Evolutionary conservation across 116 monocot genomes (phyloP).

Genomic region (Zostera marina): DNA sequence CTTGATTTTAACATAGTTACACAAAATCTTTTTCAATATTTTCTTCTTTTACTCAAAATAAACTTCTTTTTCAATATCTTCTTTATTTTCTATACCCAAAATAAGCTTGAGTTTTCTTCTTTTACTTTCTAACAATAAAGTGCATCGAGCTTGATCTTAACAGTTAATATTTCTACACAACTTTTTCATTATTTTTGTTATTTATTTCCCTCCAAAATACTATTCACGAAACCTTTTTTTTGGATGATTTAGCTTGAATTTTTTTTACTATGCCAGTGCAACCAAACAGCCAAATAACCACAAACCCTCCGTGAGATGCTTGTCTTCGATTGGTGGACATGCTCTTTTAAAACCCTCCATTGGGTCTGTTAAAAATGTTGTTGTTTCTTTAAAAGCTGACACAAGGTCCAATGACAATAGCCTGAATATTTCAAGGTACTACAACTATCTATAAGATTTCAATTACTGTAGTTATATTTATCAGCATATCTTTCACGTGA

Average conservation of each 20-base stretch:
- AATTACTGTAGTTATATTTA: background rate
- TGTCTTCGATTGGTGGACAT: background rate
- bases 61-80: too few relatives aligned
- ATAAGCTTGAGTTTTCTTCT: too few relatives aligned
- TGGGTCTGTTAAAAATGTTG: constrained; percentile 6
- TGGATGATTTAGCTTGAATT: background rate
- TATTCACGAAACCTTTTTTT: background rate
- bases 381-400: constrained; percentile 6
- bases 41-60: too few relatives aligned
- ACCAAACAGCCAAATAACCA: background rate
- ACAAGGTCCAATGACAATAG: constrained; percentile 3
- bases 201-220: too few relatives aligned
- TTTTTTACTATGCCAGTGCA: background rate
- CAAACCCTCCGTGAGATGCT: background rate
- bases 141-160: too few relatives aligned
- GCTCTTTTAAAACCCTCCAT: background rate
- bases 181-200: too few relatives aligned
- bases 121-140: too few relatives aligned
- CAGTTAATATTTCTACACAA: too few relatives aligned
- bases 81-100: too few relatives aligned
- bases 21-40: too few relatives aligned
- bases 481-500: background rate
- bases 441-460: background rate
- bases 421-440: constrained; percentile 12
- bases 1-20: too few relatives aligned